Evolutionary conservation across 371 early-diverging fungal genomes (phyloP), one percentile per base, ranked within the genome.

Genomic region (Mucor lusitanicus): DNA sequence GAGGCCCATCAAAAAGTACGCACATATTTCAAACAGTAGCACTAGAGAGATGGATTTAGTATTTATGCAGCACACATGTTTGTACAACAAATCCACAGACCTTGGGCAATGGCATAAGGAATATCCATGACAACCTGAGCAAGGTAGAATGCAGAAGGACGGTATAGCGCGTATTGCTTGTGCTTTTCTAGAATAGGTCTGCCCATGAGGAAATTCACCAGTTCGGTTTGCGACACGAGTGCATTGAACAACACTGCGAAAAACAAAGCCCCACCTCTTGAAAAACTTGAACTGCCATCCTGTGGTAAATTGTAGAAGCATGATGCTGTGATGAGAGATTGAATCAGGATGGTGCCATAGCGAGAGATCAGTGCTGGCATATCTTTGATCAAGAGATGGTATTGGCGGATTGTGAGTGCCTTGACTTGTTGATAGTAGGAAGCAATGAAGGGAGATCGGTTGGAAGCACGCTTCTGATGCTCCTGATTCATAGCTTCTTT

Each of bases 191-290:
- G 64, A 27, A 89, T 73, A 11, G 84, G 86, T 15, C 90, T 85
- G 39, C 88, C 89, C 27, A 76, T 78, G 58, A 88, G 67, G 56
- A 78, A 80, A 13, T 72, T 70, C 11, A 87, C 83, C 12, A 87
- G 59, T 67, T 86, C 86, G 8, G 85, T 63, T 65, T 85, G 82
- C 15, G 84, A 71, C 15, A 85, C 71, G 21, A 90, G 77, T 11
- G 87, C 65, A 46, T 83, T 87, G 70, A 87, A 87, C 59, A 87
- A 87, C 8, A 89, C 63, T 25, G 86, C 90, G 77, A 87, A 86
- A 59, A 87, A 89, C 7, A 89, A 62, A 25, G 86, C 90, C 77
- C 92, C 92, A 39, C 91, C 91, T 32, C 94, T 87, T 3, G 88
- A 84, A 69, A 90, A 90, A 40, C 92, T 23, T 3, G 70, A 69